Evolutionary conservation across 2,329 filamentous ascomycete species (phyloP).

Genomic region (Scytalidium lignicola): DNA sequence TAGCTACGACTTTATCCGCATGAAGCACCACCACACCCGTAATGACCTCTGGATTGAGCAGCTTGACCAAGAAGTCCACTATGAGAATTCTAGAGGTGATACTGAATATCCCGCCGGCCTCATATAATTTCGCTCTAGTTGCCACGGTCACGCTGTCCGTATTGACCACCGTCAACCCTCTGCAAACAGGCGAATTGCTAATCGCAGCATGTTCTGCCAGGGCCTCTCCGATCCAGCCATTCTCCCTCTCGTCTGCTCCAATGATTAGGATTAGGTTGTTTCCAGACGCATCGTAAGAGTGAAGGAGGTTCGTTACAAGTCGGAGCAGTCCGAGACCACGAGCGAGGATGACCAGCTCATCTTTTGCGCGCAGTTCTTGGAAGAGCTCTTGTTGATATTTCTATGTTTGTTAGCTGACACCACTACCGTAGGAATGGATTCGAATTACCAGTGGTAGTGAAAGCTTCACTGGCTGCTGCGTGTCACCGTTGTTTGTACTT

Average conservation of each 20-base stretch:
- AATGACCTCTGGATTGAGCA: constrained; percentile 77
- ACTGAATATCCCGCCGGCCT: constrained; percentile 84
- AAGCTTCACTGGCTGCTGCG: constrained; percentile 72
- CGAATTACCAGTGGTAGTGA: constrained; percentile 64
- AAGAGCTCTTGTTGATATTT: constrained; percentile 95
- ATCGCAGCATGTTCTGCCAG: constrained; percentile 92
- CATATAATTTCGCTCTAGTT: constrained; percentile 86
- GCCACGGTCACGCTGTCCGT: constrained; percentile 88
- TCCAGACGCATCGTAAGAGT: constrained; percentile 93
- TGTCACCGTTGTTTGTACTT: constrained; percentile 32
- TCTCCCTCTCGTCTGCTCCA: constrained; percentile 86
- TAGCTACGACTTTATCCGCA: constrained; percentile 80
- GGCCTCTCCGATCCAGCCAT: constrained; percentile 94
- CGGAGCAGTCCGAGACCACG: constrained; percentile 88
- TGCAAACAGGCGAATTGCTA: constrained; percentile 74
- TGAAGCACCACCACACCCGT: constrained; percentile 85
- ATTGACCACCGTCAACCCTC: constrained; percentile 87
- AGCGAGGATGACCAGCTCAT: constrained; percentile 89
- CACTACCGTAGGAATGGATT: background rate
- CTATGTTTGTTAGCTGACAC: constrained; percentile 32
- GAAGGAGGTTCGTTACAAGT: constrained; percentile 90
- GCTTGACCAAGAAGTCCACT: constrained; percentile 80
- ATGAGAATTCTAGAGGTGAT: constrained; percentile 94
- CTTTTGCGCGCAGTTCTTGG: constrained; percentile 80
- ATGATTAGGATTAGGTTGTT: constrained; percentile 89